Evolutionary conservation across 805 yeast species (phyloP), one percentile per base, ranked within the genome.

Genomic region (Starmerella asiatica): DNA sequence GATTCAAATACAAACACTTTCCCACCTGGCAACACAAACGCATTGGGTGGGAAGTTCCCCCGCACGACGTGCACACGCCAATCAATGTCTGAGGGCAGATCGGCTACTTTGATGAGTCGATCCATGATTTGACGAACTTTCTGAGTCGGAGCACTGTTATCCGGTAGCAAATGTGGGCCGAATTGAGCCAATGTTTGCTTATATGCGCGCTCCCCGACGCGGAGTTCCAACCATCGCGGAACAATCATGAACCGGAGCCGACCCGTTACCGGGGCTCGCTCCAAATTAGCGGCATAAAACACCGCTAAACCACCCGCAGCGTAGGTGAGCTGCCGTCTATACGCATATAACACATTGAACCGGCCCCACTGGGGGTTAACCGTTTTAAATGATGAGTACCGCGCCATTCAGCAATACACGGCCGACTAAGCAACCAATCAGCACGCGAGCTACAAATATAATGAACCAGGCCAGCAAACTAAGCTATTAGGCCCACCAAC

Each of bases 1-100:
- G 81, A 73, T 34, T 78, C 68, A 54, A 81, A 83, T 16, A 91
- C 85, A 60, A 91, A 91, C 32, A 91, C 94, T 58, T 86, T 86
- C 5, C 98, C 98, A 45, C 91, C 88, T 17, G 97, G 97, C 27
- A 91, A 65, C 16, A 91, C 94, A 61, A 91, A 88, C 1, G 98
- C 98, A 61, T 91, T 91, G 3, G 98, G 97, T 14, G 93, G 86
- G n/a, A 68, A 68, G 26, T 60, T 60, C 2, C 79, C 73, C 42
- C 74, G 78, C 17, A 83, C 77, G 18, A 91, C 80, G 55, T 83
- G 83, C 21, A 91, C 73, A 47, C 71, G 64, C 97, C 98, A 91
- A 26, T 37, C 32, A n/a, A 14, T 17, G 16, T 24, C 35, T 23
- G 33, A 28, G 30, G 42, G 30, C 12, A 38, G 42, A 31, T 76